Base-by-base conservation (phyloP, 2,329 filamentous ascomycete genomes). In the Pseudogymnoascus sp. region DNA sequence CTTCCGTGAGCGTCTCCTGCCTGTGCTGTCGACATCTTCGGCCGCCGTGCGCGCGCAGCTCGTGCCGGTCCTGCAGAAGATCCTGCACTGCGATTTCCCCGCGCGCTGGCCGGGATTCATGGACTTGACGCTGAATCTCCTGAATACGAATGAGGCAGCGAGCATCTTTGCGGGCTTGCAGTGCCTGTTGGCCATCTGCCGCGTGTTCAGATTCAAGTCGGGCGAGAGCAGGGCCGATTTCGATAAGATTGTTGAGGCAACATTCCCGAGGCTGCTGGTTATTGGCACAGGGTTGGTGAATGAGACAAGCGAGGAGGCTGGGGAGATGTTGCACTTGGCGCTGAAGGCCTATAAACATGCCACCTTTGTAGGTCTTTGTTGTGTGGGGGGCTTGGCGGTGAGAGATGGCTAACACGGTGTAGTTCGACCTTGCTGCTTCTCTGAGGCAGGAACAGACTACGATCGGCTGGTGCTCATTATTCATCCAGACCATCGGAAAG, bases 321-420 rank as follows among this genome's bases (percentile, higher is more conserved):
- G 91, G 65, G 95, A 97, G 79, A 97, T 99, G 90, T 82, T 99
- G 69, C 90, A 96, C 74, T 88, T 96, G 64, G 91, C 96, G 63
- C 83, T 99, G 72, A 99, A 99, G 81, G 88, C 92, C 38, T 99
- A 96, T 79, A 99, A 99, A 79, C 93, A 99, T 78, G 93, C 95
- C 59, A 96, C 96, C 72, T 99, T 96, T 82, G 90, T 96, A 80
- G 72, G 88, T 80, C 37, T 64, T 40, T 62, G 67, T 67, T 63
- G 72, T 62, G 61, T 53, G 60, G 46, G 60, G 19, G 42, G 9
- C 7, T 64, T 44, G 61, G 17, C 46, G 60, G 35, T 66, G 61
- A n/a, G 61, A 59, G 68, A 67, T 64, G 69, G 71, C 77, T 77
- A 63, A 73, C 66, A 63, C 64, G 66, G 46, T 69, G 60, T 77